Conservation (phyloP, 2,329 filamentous ascomycete species). For the Emergomyces pasteurianus region DNA sequence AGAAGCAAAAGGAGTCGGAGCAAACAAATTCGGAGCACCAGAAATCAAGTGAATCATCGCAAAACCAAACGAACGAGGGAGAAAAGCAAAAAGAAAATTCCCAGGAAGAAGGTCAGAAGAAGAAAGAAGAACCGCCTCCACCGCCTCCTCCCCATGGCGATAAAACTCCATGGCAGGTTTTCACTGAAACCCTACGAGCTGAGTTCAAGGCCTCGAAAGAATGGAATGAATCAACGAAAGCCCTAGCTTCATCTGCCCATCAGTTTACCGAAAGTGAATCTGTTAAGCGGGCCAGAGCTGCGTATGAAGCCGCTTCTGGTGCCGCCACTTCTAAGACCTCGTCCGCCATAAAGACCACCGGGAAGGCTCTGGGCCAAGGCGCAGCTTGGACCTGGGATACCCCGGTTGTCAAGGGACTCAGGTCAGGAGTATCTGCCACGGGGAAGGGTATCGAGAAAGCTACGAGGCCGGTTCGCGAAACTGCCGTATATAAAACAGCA, state of each 20-base stretch:
- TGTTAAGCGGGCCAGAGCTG: slow-evolving; percentile 71
- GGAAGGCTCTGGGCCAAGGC: slow-evolving; percentile 74
- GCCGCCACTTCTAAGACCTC: slow-evolving; percentile 68
- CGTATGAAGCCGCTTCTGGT: slow-evolving; percentile 76
- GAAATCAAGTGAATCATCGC: slow-evolving; percentile 28
- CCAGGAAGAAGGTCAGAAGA: slow-evolving; percentile 38
- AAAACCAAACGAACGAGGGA: slow-evolving; percentile 37
- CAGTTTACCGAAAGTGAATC: slow-evolving; percentile 89
- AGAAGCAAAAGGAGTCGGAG: slow-evolving; percentile 31
- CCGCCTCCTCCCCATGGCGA: slow-evolving; percentile 97
- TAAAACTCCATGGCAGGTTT: slow-evolving; percentile 98
- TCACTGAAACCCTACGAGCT: slow-evolving; percentile 85
- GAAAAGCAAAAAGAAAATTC: slow-evolving; percentile 29
- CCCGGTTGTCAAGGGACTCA: slow-evolving; percentile 76
- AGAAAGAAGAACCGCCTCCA: slow-evolving; percentile 58
- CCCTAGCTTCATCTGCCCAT: slow-evolving; percentile 75
- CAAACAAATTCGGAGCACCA: slow-evolving; percentile 28
- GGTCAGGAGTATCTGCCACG: slow-evolving; percentile 74
- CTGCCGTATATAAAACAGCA: slow-evolving; percentile 72
- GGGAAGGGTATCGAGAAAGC: slow-evolving; percentile 82
- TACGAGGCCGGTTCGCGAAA: slow-evolving; percentile 88
- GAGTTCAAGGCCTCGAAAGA: slow-evolving; percentile 97
- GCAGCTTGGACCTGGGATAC: slow-evolving; percentile 98
- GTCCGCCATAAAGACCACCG: slow-evolving; percentile 73
- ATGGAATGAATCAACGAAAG: slow-evolving; percentile 98